Base-by-base conservation (phyloP, 345 rosid species). In the Microcos paniculata region DNA sequence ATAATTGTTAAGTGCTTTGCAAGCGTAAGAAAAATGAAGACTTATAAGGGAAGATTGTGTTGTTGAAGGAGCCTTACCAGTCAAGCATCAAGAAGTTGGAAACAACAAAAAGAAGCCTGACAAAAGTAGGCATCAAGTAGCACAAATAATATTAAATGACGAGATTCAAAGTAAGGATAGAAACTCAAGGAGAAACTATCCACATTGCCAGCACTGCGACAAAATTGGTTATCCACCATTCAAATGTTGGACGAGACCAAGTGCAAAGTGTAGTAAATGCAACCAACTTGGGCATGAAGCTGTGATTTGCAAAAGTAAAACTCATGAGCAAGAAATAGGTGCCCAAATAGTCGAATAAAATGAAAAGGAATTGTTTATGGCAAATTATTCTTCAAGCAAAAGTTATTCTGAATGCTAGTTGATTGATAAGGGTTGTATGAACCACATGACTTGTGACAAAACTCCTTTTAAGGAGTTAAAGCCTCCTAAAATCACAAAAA, bases 171-270 rank as follows among this genome's bases (percentile, higher is more conserved):
- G 1, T 51, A 63, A 59, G 15, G 16, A 16, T 0, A 19, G 4
- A 24, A 24, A 30, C 0, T 24, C 1, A 11, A 62, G 63, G 28
- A 16, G 4, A 38, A 35, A 5, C 12, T 24, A 31, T 35, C 30
- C 26, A 0, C 57, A 55, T 15, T 68, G 74, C 43, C 26, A 67
- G 15, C 62, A 77, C 18, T 77, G 51, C 28, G 30, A 38, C 7
- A 59, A 8, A 26, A 62, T 10, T 1, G 55, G 51, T 38, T 56
- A 78, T 71, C 56, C 53, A 4, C 26, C 45, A 1, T 38, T 40
- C 4, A 62, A 53, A 4, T 78, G 61, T 13, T 78, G 59, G 77
- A 64, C 40, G 51, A 75, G 62, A 38, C 78, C 6, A 26, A 35
- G 64, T 52, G 28, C 51, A 18, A 31, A 35, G 11, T 55, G 61